These are phyloP conservation scores for Sordaria brevicollis DNA, from an alignment of 495 filamentous ascomycete species.

Conservation along the genomic window DNA sequence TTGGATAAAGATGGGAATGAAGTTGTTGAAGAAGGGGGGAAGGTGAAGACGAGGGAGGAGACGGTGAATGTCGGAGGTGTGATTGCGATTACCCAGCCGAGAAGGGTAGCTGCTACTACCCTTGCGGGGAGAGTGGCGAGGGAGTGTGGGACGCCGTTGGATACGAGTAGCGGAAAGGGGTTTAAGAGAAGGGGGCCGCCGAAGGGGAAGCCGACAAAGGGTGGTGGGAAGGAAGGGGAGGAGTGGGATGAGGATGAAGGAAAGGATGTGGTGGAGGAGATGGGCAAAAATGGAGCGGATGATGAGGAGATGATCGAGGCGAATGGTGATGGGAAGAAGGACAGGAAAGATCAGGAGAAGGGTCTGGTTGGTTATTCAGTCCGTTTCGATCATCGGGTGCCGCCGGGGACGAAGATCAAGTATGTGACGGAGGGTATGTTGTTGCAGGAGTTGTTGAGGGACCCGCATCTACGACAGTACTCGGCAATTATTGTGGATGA, in stretches of 20 bases:
- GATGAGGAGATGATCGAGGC: neutral
- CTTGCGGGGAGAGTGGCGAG: slow-evolving; percentile 80
- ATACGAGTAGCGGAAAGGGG: neutral
- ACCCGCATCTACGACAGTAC: slow-evolving; percentile 74
- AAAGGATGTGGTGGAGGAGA: neutral
- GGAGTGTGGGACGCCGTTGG: slow-evolving; percentile 77
- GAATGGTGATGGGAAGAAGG: slow-evolving; percentile 28
- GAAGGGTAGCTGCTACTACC: slow-evolving; percentile 89
- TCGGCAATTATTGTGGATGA: slow-evolving; percentile 91
- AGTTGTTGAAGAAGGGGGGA: neutral
- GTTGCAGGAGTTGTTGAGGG: slow-evolving; percentile 83
- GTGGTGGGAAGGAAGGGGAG: neutral
- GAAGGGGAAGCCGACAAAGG: neutral
- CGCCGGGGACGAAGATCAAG: slow-evolving; percentile 67
- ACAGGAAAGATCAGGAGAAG: slow-evolving; percentile 28
- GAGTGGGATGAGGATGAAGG: neutral
- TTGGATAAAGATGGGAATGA: neutral
- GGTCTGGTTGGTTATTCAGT: slow-evolving; percentile 88
- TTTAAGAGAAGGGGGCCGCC: neutral
- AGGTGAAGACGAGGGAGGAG: slow-evolving; percentile 22
- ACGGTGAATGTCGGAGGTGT: slow-evolving; percentile 61
- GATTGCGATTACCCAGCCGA: slow-evolving; percentile 91
- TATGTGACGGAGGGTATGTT: slow-evolving; percentile 97
- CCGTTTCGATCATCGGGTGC: slow-evolving; percentile 76
- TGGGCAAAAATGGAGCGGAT: neutral